Base-by-base conservation (phyloP, 148 eudicot species). In the Fallopia convolvulus region DNA sequence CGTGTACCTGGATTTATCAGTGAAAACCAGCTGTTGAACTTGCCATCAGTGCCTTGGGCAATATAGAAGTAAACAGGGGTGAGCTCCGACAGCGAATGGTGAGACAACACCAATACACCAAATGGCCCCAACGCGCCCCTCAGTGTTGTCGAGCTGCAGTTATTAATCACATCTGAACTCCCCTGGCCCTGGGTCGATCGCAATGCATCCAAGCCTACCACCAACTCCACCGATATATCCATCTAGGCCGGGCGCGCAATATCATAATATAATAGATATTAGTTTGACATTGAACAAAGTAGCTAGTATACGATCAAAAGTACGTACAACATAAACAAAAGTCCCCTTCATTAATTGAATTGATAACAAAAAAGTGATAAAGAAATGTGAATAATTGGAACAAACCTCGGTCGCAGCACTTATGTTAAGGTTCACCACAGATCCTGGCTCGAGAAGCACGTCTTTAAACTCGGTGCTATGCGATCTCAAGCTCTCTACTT, bases 11-110 rank as follows among this genome's bases (percentile, higher is more conserved):
- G 83, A 82, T 76, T 90, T 88, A 84, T 95, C 99, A 33, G 98
- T 85, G 77, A 95, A 65, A 95, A 89, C 87, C 88, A 91, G 55
- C 87, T 85, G 55, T 74, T 85, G 50, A 79, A n/a, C 47, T 75
- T 76, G 21, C 97, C 98, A 79, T 90, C 85, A 20, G 78, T 65
- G 75, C 84, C 84, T 80, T 89, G 89, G 12, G 87, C 82, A 39
- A 95, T 74, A 82, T 93, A 91, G 76, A 93, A 95, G 76, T 93
- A 95, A 32, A 93, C 83, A 1, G 98, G 98, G 4, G 97, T 95
- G 17, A 81, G 74, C 85, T 95, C 99, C 2, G 93, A 75, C 9
- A 93, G 86, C 3, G 89, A 66, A 2, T 85, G 80, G 70, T 93
- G 92, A 17, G 98, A 89, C 74, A 93, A 78, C 70, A 95, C 99